A percentile compares a stretch with the other conserved stretches of the same genome.
Conservation (phyloP, 2,329 filamentous ascomycete species). For the Colletotrichum caudatum region DNA sequence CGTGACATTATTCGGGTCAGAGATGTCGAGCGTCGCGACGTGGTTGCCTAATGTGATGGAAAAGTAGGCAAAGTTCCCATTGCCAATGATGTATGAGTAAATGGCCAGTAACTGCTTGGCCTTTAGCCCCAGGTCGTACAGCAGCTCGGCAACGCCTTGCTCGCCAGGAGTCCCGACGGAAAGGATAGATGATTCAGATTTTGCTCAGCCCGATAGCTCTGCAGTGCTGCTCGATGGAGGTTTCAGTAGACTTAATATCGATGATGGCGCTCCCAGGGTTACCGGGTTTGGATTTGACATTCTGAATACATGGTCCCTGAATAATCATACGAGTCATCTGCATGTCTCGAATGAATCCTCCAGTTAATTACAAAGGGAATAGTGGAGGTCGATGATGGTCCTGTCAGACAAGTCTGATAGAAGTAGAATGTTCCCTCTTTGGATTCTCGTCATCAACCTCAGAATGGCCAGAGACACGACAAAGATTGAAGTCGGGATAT, state of each 20-base stretch:
- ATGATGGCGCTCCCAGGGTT: constrained; percentile 69
- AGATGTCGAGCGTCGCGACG: constrained; percentile 71
- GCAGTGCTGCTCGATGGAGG: not conserved
- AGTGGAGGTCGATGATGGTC: constrained; percentile 69
- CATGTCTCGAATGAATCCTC: no score
- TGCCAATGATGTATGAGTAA: constrained; percentile 69
- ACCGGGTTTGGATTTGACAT: constrained; percentile 74
- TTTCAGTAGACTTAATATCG: constrained; percentile 56
- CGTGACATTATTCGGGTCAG: constrained; percentile 68
- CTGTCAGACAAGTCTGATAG: constrained; percentile 67
- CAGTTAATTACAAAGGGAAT: constrained; percentile 63
- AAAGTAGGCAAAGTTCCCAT: constrained; percentile 70
- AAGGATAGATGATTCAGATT: constrained; percentile 74
- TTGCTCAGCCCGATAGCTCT: constrained; percentile 69
- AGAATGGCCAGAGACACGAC: constrained; percentile 71
- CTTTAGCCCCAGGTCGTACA: constrained; percentile 68
- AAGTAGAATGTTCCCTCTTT: constrained; percentile 67
- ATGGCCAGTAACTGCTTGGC: constrained; percentile 69
- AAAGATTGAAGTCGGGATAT: constrained; percentile 73
- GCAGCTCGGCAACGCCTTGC: constrained; percentile 68
- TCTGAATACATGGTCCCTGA: constrained; percentile 70
- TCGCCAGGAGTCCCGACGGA: constrained; percentile 67
- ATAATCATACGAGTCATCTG: not conserved
- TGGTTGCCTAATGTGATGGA: constrained; percentile 72
- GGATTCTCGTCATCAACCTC: constrained; percentile 67